These are phyloP conservation scores for Kurtzmaniella cleridarum DNA, from an alignment of 805 yeast genomes.

Conservation along the genomic window DNA sequence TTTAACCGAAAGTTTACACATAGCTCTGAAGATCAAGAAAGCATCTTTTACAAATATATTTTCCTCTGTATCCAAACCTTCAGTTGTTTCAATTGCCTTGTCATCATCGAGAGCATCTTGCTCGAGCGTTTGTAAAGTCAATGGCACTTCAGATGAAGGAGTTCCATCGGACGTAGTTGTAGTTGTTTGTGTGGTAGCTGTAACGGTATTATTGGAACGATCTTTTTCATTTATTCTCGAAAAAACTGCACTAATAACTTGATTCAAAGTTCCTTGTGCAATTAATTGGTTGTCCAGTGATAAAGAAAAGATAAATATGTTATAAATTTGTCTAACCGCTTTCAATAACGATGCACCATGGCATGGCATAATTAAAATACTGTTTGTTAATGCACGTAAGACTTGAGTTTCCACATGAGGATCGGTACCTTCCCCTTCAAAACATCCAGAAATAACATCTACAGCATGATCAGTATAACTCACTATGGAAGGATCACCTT, in stretches of 20 bases:
- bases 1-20: constrained; percentile 89
- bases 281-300: constrained; percentile 82
- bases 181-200: not conserved
- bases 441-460: constrained; percentile 76
- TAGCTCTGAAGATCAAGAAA: constrained; percentile 84
- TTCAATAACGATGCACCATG: constrained; percentile 86
- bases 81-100: constrained; percentile 43
- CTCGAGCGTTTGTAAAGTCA: constrained; percentile 49
- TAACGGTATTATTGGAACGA: constrained; percentile 17
- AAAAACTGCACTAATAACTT: constrained; percentile 80
- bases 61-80: constrained; percentile 46
- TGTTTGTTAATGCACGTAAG: constrained; percentile 84
- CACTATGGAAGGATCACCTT: constrained; percentile 48
- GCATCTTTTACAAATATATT: constrained; percentile 85
- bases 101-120: constrained; percentile 47
- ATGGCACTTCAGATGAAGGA: not conserved
- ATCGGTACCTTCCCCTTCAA: constrained; percentile 90
- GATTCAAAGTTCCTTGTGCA: constrained; percentile 93
- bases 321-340: constrained; percentile 91
- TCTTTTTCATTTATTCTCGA: constrained; percentile 48
- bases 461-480: constrained; percentile 76
- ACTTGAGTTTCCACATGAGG: constrained; percentile 87
- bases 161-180: not conserved
- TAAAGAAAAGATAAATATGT: constrained; percentile 80
- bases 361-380: constrained; percentile 76